Base-by-base conservation (phyloP, 352 stramenopile species). In the Phytopythium cucurbitacearum region DNA sequence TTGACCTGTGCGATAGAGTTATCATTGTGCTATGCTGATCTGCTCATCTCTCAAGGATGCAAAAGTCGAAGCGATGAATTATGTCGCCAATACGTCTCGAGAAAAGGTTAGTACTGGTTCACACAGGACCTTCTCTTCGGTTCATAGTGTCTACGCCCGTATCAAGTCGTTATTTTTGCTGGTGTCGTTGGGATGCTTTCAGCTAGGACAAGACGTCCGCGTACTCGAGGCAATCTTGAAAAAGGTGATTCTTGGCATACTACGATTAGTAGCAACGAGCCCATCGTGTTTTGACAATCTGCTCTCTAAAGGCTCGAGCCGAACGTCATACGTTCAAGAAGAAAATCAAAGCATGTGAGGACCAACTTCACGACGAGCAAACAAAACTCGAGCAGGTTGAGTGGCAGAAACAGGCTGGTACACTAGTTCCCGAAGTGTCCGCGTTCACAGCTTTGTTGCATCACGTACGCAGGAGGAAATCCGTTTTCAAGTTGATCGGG, bases 281-380 rank as follows among this genome's bases (percentile, higher is more conserved):
- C 21, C 21, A 28, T 28, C 21, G 21, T 2, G 21, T 28, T 28
- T 28, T 28, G 21, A 28, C 21, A 28, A 2, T 39, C 8, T 47
- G n/a, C 12, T 56, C 8, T 53, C 6, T 42, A 3, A 48, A 86
- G 76, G 82, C 83, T 15, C 91, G 89, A 66, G 74, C 78, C 2
- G 83, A 93, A 52, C 83, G 83, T 10, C 74, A 89, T 7, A 62
- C 71, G 5, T 91, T 93, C 59, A 89, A 90, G 56, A 91, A 90
- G 62, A 85, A 85, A 53, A 87, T 93, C 37, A 86, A 85, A 45
- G 57, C 53, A 7, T 79, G 62, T 7, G 80, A 93, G 48, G 78
- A 90, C 28, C 67, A 76, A 33, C 64, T 91, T 34, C 64, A 61
- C 7, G 43, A 63, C 2, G 83, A 93, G 40, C 60, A 59, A 28